Evolutionary conservation across 768 basidiomycete species (phyloP).

Genomic region (Auriscalpium orientale): DNA sequence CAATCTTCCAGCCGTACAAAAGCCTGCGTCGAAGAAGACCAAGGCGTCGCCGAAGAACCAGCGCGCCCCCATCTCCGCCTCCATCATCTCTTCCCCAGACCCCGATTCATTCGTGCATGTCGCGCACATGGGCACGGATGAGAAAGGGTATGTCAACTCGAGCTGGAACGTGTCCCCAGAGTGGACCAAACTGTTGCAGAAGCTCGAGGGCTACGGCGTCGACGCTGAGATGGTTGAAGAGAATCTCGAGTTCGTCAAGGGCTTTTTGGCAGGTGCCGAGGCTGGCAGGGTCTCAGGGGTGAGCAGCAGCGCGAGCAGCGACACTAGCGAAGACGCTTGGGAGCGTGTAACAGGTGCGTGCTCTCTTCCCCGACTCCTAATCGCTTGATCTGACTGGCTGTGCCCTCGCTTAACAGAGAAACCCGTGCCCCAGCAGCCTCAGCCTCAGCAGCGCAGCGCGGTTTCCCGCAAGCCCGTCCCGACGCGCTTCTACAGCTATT

Average conservation of each 20-base stretch:
- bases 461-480: background rate
- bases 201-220: slow-evolving; percentile 35
- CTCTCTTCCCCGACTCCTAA: background rate
- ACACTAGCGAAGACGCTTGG: background rate
- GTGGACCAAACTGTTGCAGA: slow-evolving; percentile 38
- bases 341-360: slow-evolving; percentile 18
- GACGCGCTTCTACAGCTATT: too few species aligned
- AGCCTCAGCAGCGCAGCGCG: too few species aligned
- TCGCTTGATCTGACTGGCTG: too few species aligned
- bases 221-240: slow-evolving; percentile 22
- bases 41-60: slow-evolving; percentile 1
- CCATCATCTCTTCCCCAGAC: slow-evolving; percentile 50
- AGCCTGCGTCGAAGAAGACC: slow-evolving; percentile 11
- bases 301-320: slow-evolving; percentile 1
- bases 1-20: slow-evolving; percentile 23
- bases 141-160: slow-evolving; percentile 43
- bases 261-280: slow-evolving; percentile 20
- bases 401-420: too few species aligned
- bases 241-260: slow-evolving; percentile 30
- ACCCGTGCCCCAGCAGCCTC: too few species aligned
- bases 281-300: slow-evolving; percentile 6
- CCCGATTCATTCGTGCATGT: slow-evolving; percentile 61
- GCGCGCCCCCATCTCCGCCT: slow-evolving; percentile 24
- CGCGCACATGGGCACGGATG: slow-evolving; percentile 54
- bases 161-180: slow-evolving; percentile 45